Base-by-base conservation (phyloP, 2,329 filamentous ascomycete species). In the Claviceps sp. region DNA sequence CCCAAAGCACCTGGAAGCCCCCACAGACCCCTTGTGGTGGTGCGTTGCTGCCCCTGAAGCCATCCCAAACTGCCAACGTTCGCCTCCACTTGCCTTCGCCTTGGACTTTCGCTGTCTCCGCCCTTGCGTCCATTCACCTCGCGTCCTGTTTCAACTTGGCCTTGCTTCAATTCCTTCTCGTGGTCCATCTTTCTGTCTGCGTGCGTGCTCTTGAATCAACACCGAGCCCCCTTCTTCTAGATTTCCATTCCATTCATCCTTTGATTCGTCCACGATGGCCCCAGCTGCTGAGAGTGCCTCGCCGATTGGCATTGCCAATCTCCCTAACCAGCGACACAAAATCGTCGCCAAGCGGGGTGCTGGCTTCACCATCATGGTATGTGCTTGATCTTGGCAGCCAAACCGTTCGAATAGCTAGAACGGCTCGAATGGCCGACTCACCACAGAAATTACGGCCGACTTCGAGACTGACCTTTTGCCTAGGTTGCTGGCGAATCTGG, bases 331-430 rank as follows among this genome's bases (percentile, higher is more conserved):
- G 75, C 77, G 82, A 65, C 82, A 85, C 74, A 85, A 85, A 74
- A 85, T 85, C 67, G 82, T 85, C 65, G 78, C 77, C 57, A 82
- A 85, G 73, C 85, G 94, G 74, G 93, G 93, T 74, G 94, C 93
- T 66, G 87, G 90, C 67, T 98, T 98, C 75, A 98, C 93, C 60
- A 96, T 98, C 67, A 98, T 98, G 93, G 93, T 96, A 76, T 37
- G 30, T 45, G 7, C 30, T 38, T 18, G 7, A 43, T 22, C 13
- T 36, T 30, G 13, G 2, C 26, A 13, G 26, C 11, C 3, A n/a
- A 44, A 18, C 0, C 30, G 30, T 11, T 34, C 11, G 30, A 34
- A 34, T 11, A 4, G 30, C 30, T 34, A 34, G 9, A 34, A 34
- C 1, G 30, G 30, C 30, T 11, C 30, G 9, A 34, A 34, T 34